Conservation (phyloP, 1,284 basidiomycete genomes). For the Fomitiporia mediterranea region DNA sequence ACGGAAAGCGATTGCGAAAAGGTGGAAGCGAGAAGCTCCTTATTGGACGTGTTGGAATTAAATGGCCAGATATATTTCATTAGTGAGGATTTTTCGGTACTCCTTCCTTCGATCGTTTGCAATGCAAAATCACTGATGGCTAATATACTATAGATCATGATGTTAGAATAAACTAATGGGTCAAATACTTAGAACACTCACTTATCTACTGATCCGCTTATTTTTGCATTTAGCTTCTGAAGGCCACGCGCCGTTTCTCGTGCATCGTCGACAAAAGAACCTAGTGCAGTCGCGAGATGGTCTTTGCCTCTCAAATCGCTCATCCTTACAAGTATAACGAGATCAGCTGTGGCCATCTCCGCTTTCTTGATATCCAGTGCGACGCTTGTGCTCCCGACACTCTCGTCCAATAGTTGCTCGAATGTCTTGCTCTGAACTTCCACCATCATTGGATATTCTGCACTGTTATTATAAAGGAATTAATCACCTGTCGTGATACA, state of each 20-base stretch:
- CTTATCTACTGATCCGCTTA: conserved; percentile 66
- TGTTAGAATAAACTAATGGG: background rate
- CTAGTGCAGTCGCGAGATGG: conserved; percentile 45
- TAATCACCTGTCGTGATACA: background rate
- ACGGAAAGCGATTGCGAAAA: conserved; percentile 61
- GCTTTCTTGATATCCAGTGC: conserved; percentile 66
- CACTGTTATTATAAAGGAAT: conserved; percentile 33
- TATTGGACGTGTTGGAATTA: conserved; percentile 29
- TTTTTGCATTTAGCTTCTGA: conserved; percentile 53
- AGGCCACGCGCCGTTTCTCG: conserved; percentile 53
- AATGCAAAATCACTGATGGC: conserved; percentile 68
- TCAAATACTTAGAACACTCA: conserved; percentile 31
- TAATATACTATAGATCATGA: conserved; percentile 45
- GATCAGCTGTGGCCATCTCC: conserved; percentile 67
- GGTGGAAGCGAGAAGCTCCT: conserved; percentile 41
- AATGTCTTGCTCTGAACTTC: conserved; percentile 57
- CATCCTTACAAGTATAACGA: conserved; percentile 52
- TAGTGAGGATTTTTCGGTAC: conserved; percentile 34
- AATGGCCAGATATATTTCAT: conserved; percentile 45
- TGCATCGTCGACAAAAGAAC: conserved; percentile 53
- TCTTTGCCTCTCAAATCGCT: conserved; percentile 59
- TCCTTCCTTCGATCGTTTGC: conserved; percentile 44
- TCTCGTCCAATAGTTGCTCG: conserved; percentile 54
- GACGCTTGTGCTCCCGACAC: conserved; percentile 49
- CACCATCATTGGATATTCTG: conserved; percentile 56